Evolutionary conservation across 2,329 filamentous ascomycete species (phyloP).

Genomic region (Elsinoe ampelina): DNA sequence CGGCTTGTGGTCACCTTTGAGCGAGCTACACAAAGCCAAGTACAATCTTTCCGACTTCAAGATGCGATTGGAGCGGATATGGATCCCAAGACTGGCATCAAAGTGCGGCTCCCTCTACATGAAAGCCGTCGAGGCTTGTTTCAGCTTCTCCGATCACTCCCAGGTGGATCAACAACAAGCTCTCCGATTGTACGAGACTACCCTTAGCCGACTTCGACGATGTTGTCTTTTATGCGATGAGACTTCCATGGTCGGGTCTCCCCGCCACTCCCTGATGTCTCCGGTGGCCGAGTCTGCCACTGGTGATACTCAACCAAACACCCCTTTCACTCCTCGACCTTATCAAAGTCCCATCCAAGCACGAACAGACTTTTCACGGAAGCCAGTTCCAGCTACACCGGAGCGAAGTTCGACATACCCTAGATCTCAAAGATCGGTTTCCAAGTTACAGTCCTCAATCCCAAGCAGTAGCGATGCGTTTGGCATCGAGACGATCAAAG

Average conservation of each 20-base stretch:
- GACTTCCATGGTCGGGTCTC: not conserved
- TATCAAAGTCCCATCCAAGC: not conserved
- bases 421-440: conserved; percentile 1
- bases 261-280: conserved; percentile 1
- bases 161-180: conserved; percentile 20
- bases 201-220: conserved; percentile 26
- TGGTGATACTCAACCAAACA: conserved; percentile 1
- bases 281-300: not conserved
- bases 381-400: not conserved
- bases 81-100: conserved; percentile 54
- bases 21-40: conserved; percentile 49
- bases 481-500: conserved; percentile 4
- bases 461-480: conserved; percentile 2
- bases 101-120: conserved; percentile 67
- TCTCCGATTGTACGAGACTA: conserved; percentile 21
- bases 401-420: conserved; percentile 6
- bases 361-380: not conserved
- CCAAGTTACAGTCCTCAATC: not conserved
- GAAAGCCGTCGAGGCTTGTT: conserved; percentile 64
- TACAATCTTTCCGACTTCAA: conserved; percentile 54
- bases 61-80: conserved; percentile 53
- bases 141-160: conserved; percentile 53
- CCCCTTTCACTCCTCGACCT: not conserved
- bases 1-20: conserved; percentile 63
- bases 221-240: conserved; percentile 29